Base-by-base conservation (phyloP, 495 filamentous ascomycete species). In the Elasticomyces elasticus region DNA sequence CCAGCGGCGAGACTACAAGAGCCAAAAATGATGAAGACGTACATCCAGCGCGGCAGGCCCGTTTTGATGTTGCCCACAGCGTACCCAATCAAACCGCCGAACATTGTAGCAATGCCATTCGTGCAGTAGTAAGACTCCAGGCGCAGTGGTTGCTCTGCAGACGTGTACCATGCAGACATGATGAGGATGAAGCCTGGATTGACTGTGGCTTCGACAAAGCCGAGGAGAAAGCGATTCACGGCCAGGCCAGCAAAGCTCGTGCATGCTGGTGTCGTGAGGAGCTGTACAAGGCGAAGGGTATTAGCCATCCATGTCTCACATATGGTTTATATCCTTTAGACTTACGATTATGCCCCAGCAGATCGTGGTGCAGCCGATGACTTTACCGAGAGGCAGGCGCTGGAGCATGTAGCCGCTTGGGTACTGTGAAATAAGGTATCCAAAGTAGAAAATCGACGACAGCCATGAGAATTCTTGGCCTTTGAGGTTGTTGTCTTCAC, bases 131-230 rank as follows among this genome's bases (percentile, higher is more conserved):
- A 79, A 0, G 70, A 65, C 41, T 73, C 75, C 23, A 79, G 61
- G 3, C 78, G 71, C 12, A 51, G 47, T 1, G 54, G 46, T 28
- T 42, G 38, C 25, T 41, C 33, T 4, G 38, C 15, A 12, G 10
- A 10, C 17, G n/a, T 30, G 17, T 43, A 41, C 19, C n/a, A 81
- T 71, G 79, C 77, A 5, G 72, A 70, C 64, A 77, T 77, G 31
- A 79, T 68, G 1, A 82, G 67, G 0, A 81, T 70, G 52, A 82
- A 78, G 0, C 74, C 76, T 0, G 80, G 80, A 48, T 78, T 79
- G 20, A 64, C 61, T 1, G 56, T 56, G 2, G 63, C 55, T 46
- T 67, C 65, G 7, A 61, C 23, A 1, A 54, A 51, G 13, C 65
- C 65, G 4, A 66, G 61, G 15, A 67, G 57, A 37, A 65, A 65